phyloP scores from a whole-genome alignment of 2,329 filamentous ascomycete genomes.

The Phialophora macrospora region DNA sequence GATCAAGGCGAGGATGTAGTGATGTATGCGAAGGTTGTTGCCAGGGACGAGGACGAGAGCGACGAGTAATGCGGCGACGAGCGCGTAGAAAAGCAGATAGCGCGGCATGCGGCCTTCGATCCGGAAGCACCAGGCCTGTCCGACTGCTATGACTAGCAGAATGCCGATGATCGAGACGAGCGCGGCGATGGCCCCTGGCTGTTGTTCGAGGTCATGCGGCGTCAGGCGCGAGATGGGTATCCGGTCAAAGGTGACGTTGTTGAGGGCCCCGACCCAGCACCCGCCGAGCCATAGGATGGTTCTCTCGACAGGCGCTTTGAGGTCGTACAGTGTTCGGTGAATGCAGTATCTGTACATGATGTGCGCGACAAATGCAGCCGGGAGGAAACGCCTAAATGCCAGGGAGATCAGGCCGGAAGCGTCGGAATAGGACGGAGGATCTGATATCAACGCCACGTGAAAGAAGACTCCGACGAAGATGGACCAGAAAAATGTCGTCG shows the following conservation, averaged over 20 bases:
- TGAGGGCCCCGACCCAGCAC: slow-evolving; percentile 65
- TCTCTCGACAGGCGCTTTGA: slow-evolving; percentile 65
- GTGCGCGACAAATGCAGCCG: slow-evolving; percentile 63
- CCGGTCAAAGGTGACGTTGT: slow-evolving; percentile 67
- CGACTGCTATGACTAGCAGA: slow-evolving; percentile 58
- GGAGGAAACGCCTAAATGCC: slow-evolving; percentile 62
- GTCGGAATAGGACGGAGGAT: slow-evolving; percentile 60
- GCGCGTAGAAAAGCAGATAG: slow-evolving; percentile 56
- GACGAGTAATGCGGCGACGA: slow-evolving; percentile 45
- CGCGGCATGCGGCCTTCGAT: slow-evolving; percentile 62
- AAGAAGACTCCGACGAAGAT: slow-evolving; percentile 63
- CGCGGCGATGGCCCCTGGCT: slow-evolving; percentile 64
- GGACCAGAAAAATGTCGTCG: slow-evolving; percentile 61
- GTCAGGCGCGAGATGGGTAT: slow-evolving; percentile 67
- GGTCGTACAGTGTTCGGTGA: slow-evolving; percentile 53
- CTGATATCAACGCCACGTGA: slow-evolving; percentile 64
- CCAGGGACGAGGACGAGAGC: slow-evolving; percentile 56
- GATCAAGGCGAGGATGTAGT: slow-evolving; percentile 65
- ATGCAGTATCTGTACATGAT: slow-evolving; percentile 62
- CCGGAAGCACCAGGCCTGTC: slow-evolving; percentile 62
- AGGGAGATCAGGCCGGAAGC: slow-evolving; percentile 61
- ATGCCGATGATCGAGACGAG: slow-evolving; percentile 59
- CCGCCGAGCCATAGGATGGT: slow-evolving; percentile 65
- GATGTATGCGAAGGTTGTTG: slow-evolving; percentile 66
- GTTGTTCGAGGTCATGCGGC: slow-evolving; percentile 61